Evolutionary conservation across 495 filamentous ascomycete genomes (phyloP).

Genomic region (Trichoderma virens): DNA sequence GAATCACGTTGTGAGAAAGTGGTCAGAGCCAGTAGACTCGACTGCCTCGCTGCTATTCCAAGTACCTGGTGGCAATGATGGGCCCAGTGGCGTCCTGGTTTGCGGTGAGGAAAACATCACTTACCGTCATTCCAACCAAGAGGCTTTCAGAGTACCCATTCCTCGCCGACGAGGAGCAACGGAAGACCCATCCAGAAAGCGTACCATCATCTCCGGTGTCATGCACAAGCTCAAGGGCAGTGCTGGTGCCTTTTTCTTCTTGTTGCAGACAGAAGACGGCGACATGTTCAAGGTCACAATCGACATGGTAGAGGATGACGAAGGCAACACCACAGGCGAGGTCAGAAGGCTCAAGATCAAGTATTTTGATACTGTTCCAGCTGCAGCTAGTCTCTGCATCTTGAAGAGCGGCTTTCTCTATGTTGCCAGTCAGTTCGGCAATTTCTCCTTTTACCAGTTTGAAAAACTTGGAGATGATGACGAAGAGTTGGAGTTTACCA

Average conservation of each 20-base stretch:
- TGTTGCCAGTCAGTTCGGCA: constrained; percentile 84
- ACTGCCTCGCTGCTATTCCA: constrained; percentile 87
- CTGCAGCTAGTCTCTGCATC: constrained; percentile 79
- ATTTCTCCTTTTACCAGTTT: constrained; percentile 94
- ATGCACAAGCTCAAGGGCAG: constrained; percentile 94
- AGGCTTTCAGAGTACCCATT: constrained; percentile 80
- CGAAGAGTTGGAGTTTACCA: constrained; percentile 76
- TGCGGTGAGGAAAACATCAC: constrained; percentile 92
- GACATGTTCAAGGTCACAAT: constrained; percentile 95
- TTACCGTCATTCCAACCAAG: constrained; percentile 88
- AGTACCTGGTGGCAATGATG: constrained; percentile 88
- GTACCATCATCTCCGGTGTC: constrained; percentile 76
- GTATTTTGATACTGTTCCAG: constrained; percentile 93
- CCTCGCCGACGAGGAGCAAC: constrained; percentile 77
- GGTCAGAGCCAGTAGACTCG: constrained; percentile 88
- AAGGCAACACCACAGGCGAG: constrained; percentile 68
- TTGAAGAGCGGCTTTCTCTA: constrained; percentile 95
- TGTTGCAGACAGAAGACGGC: constrained; percentile 91
- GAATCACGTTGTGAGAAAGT: constrained; percentile 94
- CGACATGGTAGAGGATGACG: constrained; percentile 78
- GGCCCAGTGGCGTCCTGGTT: constrained; percentile 88
- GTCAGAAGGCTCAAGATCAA: constrained; percentile 84
- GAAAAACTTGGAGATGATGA: constrained; percentile 97
- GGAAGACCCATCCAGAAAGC: constrained; percentile 87
- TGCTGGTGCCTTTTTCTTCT: constrained; percentile 82